Evolutionary conservation across 768 basidiomycete genomes (phyloP).

Genomic region (Tylopilus rubrobrunneus): DNA sequence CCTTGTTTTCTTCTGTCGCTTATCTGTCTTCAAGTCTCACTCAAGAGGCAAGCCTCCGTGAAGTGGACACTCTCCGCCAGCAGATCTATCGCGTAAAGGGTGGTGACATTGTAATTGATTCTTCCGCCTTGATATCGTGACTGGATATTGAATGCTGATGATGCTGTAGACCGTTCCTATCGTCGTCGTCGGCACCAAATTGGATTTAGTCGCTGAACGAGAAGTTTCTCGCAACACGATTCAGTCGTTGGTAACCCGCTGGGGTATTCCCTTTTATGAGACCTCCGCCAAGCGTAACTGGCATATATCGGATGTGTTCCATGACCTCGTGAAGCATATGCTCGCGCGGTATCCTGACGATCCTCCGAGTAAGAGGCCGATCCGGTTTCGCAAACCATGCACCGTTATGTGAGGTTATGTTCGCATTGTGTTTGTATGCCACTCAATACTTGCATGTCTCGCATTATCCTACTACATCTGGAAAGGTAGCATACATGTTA

Average conservation of each 20-base stretch:
- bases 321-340: conserved; percentile 75
- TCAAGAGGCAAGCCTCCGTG: conserved; percentile 75
- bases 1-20: not conserved
- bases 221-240: conserved; percentile 68
- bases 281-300: conserved; percentile 85
- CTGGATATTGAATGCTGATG: conserved; percentile 4
- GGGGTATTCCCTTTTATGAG: conserved; percentile 79
- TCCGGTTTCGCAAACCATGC: conserved; percentile 30
- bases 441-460: conserved; percentile 1
- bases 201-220: conserved; percentile 76
- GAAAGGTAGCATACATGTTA: conserved; percentile 7
- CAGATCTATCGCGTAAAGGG: conserved; percentile 81
- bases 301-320: conserved; percentile 77
- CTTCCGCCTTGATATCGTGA: not conserved
- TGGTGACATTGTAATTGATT: conserved; percentile 48
- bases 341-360: conserved; percentile 57
- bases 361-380: conserved; percentile 26
- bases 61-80: conserved; percentile 75
- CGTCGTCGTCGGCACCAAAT: conserved; percentile 82
- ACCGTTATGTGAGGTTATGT: conserved; percentile 34
- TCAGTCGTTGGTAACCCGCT: conserved; percentile 57
- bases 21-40: conserved; percentile 51
- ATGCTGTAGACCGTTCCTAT: conserved; percentile 62
- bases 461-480: not conserved
- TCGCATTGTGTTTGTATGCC: conserved; percentile 5